A percentile compares a stretch with the other conserved stretches of the same genome.
These are phyloP conservation scores for Friedmanniomyces endolithicus DNA, from an alignment of 495 filamentous ascomycete genomes.

Conservation along the genomic window DNA sequence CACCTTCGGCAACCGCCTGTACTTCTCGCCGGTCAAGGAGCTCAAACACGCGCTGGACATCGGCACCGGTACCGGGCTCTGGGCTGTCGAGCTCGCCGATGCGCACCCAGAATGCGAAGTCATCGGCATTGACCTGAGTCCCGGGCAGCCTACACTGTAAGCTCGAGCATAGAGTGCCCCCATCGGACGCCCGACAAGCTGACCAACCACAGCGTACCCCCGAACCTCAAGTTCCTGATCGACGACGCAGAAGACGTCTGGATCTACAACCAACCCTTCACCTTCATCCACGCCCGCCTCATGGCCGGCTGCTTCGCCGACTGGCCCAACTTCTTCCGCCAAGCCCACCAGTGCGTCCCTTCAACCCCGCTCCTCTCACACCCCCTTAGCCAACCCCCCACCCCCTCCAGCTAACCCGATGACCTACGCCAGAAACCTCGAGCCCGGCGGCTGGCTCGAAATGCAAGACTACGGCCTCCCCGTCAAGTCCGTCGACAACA, in stretches of 20 bases:
- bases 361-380: not conserved
- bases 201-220: constrained; percentile 30
- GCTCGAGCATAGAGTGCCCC: not conserved
- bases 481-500: constrained; percentile 14
- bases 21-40: constrained; percentile 37
- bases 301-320: constrained; percentile 40
- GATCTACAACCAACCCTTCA: constrained; percentile 38
- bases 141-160: constrained; percentile 41
- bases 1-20: constrained; percentile 38
- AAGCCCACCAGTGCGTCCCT: constrained; percentile 27
- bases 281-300: constrained; percentile 43
- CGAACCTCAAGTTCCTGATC: constrained; percentile 42
- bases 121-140: constrained; percentile 40
- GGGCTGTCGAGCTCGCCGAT: constrained; percentile 28
- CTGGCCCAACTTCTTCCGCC: constrained; percentile 35
- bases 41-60: constrained; percentile 27
- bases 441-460: constrained; percentile 41
- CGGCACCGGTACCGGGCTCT: constrained; percentile 30
- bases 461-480: constrained; percentile 34
- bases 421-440: constrained; percentile 22
- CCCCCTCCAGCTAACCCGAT: not conserved
- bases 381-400: not conserved
- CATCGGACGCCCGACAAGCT: not conserved
- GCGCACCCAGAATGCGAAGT: constrained; percentile 16
- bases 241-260: constrained; percentile 45